Conservation (phyloP, 352 stramenopile species). For the Phytophthora boehmeriae region DNA sequence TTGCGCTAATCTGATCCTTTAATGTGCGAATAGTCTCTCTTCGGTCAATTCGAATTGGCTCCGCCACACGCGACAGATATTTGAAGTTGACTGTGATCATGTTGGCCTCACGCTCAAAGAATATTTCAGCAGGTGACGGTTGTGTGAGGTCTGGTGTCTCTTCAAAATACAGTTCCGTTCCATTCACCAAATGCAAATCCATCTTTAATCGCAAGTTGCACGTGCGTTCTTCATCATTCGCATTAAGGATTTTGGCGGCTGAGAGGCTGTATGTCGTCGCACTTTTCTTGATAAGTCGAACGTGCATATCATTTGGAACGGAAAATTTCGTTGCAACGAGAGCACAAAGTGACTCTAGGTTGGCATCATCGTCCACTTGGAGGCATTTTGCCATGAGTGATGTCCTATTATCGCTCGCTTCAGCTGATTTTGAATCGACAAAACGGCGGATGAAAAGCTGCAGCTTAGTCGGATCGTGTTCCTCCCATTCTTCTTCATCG, state of each 20-base stretch:
- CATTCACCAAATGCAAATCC: conserved; percentile 72
- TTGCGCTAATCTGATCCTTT: conserved; percentile 61
- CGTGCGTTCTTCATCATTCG: conserved; percentile 46
- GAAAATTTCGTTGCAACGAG: conserved; percentile 64
- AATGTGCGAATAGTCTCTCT: conserved; percentile 63
- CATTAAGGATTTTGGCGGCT: conserved; percentile 72
- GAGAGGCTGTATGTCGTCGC: conserved; percentile 66
- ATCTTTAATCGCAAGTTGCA: conserved; percentile 53
- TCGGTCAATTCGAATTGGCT: conserved; percentile 75
- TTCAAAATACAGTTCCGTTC: conserved; percentile 78
- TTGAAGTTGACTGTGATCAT: conserved; percentile 83
- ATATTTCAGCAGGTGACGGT: conserved; percentile 56
- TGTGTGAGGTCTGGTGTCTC: conserved; percentile 52
- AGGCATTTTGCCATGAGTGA: conserved; percentile 57
- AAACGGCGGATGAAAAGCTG: conserved; percentile 80
- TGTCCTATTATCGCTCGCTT: conserved; percentile 11
- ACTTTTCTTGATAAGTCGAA: conserved; percentile 77
- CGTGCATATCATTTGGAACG: conserved; percentile 37
- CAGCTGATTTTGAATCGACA: conserved; percentile 25
- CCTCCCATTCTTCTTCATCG: conserved; percentile 65
- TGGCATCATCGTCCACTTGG: conserved; percentile 69
- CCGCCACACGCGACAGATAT: conserved; percentile 44
- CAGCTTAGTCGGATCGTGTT: conserved; percentile 65
- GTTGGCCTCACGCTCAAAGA: conserved; percentile 82
- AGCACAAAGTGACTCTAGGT: conserved; percentile 50